Evolutionary conservation across 176 grass and related monocot genomes (phyloP).

Genomic region (Themeda triandra): DNA sequence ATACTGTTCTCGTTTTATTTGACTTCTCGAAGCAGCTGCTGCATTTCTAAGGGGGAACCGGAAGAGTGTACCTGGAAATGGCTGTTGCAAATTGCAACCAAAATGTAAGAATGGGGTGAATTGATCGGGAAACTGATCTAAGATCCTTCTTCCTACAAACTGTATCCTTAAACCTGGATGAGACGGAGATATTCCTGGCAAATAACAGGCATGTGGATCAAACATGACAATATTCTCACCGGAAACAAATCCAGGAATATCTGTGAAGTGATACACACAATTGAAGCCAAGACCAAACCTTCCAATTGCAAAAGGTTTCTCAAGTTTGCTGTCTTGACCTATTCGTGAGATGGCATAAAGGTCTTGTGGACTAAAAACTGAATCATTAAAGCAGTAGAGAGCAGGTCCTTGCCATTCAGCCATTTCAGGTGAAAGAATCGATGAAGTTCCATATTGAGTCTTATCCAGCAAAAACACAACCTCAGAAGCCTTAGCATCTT

Average conservation of each 20-base stretch:
- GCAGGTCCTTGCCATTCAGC: slow-evolving; percentile 98
- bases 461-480: slow-evolving; percentile 96
- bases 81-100: slow-evolving; percentile 82
- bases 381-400: slow-evolving; percentile 95
- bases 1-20: slow-evolving; percentile 97
- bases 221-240: slow-evolving; percentile 99
- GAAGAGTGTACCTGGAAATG: slow-evolving; percentile 93
- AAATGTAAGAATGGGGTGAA: slow-evolving; percentile 96
- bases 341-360: slow-evolving; percentile 98
- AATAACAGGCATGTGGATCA: slow-evolving; percentile 90
- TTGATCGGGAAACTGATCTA: slow-evolving; percentile 97
- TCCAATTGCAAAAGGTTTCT: slow-evolving; percentile 96
- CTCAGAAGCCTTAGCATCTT: slow-evolving; percentile 98
- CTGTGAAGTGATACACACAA: slow-evolving; percentile 99
- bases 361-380: slow-evolving; percentile 92
- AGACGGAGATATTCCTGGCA: slow-evolving; percentile 96
- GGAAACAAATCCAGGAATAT: slow-evolving; percentile 96
- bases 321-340: slow-evolving; percentile 98
- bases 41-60: slow-evolving; percentile 95
- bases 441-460: slow-evolving; percentile 93
- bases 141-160: slow-evolving; percentile 82
- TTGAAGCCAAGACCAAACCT: slow-evolving; percentile 98
- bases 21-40: slow-evolving; percentile 78
- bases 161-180: slow-evolving; percentile 95
- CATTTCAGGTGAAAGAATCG: slow-evolving; percentile 99